Percentiles rank a stretch among this genome's conserved stretches.
These are phyloP conservation scores for Pyropia haitanensis DNA, from an alignment of 23 red algal species.

Conservation along the genomic window DNA sequence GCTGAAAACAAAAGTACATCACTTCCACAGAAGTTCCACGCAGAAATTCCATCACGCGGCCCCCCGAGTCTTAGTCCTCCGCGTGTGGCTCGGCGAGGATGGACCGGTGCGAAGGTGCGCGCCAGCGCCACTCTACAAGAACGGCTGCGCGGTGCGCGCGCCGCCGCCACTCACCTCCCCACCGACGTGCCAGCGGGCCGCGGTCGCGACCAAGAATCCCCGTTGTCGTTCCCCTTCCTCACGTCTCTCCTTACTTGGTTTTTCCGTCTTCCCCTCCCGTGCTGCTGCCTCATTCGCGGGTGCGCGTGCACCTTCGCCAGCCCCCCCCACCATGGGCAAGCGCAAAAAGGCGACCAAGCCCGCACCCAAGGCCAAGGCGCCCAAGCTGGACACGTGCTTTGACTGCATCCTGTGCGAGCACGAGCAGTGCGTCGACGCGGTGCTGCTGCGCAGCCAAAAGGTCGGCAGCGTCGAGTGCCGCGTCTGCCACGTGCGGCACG, in stretches of 20 bases:
- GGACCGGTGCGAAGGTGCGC: no score
- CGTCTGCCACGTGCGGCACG: not conserved
- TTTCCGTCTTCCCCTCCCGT: not conserved
- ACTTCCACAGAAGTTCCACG: no score
- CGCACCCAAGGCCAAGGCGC: slow-evolving; percentile 6
- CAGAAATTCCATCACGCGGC: no score
- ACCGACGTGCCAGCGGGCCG: no score
- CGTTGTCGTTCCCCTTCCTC: not conserved
- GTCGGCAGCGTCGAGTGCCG: slow-evolving; percentile 8
- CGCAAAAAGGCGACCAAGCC: slow-evolving; percentile 17
- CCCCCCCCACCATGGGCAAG: slow-evolving; percentile 3
- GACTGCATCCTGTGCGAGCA: slow-evolving; percentile 2
- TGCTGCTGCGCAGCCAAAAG: not conserved
- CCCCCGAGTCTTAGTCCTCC: no score
- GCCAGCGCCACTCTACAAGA: no score
- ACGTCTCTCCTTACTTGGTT: not conserved
- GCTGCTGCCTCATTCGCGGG: not conserved
- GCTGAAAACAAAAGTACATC: no score
- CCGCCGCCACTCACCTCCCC: no score
- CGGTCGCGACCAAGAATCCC: no score
- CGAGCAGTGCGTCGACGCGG: slow-evolving; percentile 5
- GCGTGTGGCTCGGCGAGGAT: no score
- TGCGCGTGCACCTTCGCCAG: not conserved
- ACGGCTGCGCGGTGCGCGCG: no score
- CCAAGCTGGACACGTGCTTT: slow-evolving; percentile 9